Evolutionary conservation across 768 basidiomycete genomes (phyloP), one percentile per base, ranked within the genome.

Genomic region (Russula sp.): DNA sequence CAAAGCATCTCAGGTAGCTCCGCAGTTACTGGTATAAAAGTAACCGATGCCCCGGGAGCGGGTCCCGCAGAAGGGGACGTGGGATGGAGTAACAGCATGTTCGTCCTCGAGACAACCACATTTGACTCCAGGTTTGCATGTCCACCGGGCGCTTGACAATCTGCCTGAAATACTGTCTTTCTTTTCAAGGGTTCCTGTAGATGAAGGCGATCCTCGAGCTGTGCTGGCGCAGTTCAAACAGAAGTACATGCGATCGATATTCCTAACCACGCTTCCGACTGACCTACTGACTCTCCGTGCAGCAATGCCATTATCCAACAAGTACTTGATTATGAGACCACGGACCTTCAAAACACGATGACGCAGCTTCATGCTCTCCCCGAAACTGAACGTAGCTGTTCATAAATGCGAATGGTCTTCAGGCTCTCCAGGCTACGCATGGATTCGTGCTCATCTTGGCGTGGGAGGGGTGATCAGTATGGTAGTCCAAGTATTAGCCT

Each of bases 11-110:
- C 81, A 4, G 69, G 69, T 41, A 73, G 73, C n/a, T 66, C 82
- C 41, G 76, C 78, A 2, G 71, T 87, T 7, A 81, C 83, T 20
- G 82, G 80, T 25, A 70, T 91, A 62, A 86, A 81, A 60, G 77
- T 88, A 0, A 79, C 85, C 58, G 87, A 88, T 39, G 88, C 89
- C 10, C 88, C 88, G 34, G 90, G 86, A 10, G 85, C 84, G 10
- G 81, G 80, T 11, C 77, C 76, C n/a, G 77, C 77, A 3, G 78
- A 77, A 25, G 81, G 79, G 46, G 73, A 71, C 13, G 43, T 70
- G 53, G 18, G 68, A 66, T 66, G 80, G 76, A 73, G 88, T 64
- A 77, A 80, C 65, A 83, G 78, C 52, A 92, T 93, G 84, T 91
- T 84, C 70, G 83, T 89, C 61, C 74, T 93, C 18, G 83, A 91